phyloP scores from a whole-genome alignment of 2,329 filamentous ascomycete species.

The Cladophialophora exuberans region DNA sequence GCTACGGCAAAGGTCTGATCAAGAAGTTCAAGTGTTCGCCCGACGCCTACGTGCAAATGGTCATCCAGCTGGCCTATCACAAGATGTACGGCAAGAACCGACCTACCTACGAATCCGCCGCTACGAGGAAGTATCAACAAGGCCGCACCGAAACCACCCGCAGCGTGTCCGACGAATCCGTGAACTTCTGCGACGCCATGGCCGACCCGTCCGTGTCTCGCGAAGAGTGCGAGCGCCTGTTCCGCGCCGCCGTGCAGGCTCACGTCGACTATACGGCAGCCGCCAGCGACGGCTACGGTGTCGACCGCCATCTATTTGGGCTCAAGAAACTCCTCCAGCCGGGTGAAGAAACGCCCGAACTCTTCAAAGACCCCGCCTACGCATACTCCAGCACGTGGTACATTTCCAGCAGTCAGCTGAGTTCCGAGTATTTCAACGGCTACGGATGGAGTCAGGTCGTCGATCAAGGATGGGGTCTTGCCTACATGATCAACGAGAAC shows the following conservation, averaged over 20 bases:
- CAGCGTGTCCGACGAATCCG: constrained; percentile 84
- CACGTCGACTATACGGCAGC: constrained; percentile 91
- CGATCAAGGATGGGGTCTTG: constrained; percentile 93
- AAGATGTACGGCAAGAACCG: constrained; percentile 99
- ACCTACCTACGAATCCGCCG: constrained; percentile 95
- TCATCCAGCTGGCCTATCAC: constrained; percentile 96
- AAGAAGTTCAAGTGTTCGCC: constrained; percentile 99
- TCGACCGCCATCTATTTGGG: constrained; percentile 96
- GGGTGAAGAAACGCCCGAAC: constrained; percentile 76
- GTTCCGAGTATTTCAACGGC: constrained; percentile 96
- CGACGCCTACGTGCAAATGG: constrained; percentile 96
- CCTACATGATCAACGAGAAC: constrained; percentile 99
- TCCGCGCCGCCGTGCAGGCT: constrained; percentile 77
- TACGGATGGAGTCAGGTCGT: constrained; percentile 99
- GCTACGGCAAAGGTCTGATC: constrained; percentile 96
- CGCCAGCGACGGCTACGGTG: constrained; percentile 88
- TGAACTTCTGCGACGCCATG: constrained; percentile 88
- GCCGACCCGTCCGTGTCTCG: constrained; percentile 66
- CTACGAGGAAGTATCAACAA: constrained; percentile 91
- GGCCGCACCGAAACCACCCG: constrained; percentile 97
- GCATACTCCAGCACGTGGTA: constrained; percentile 86
- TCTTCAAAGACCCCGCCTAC: constrained; percentile 87
- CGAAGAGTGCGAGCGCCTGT: constrained; percentile 70
- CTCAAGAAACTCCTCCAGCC: constrained; percentile 85
- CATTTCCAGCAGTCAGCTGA: constrained; percentile 85